Conservation (phyloP, 352 stramenopile genomes). For the Peronospora destructor region DNA sequence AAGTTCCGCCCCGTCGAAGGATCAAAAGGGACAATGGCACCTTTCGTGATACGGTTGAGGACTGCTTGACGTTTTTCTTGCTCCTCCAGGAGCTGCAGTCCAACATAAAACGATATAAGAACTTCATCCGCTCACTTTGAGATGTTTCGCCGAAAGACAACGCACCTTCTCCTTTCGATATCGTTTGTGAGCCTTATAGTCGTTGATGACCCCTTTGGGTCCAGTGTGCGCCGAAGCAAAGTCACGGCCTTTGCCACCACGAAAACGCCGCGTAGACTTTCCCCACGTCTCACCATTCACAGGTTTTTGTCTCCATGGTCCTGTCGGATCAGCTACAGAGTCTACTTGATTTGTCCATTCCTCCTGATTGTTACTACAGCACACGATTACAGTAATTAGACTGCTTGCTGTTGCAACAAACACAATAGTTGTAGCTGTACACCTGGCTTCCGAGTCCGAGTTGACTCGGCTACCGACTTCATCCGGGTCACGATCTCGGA, state of each 20-base stretch:
- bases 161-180: constrained; percentile 50
- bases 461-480: constrained; percentile 44
- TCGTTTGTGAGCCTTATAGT: constrained; percentile 77
- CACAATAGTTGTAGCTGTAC: neutral
- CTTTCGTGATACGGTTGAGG: constrained; percentile 62
- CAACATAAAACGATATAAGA: neutral
- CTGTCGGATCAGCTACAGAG: constrained; percentile 61
- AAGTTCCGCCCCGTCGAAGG: constrained; percentile 7
- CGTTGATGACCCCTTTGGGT: constrained; percentile 74
- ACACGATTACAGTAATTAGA: constrained; percentile 6
- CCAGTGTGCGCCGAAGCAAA: constrained; percentile 66
- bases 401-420: neutral
- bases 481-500: constrained; percentile 65
- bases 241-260: constrained; percentile 29
- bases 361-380: constrained; percentile 38
- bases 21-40: constrained; percentile 15
- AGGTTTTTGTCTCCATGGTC: constrained; percentile 55
- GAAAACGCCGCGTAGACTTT: constrained; percentile 22
- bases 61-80: constrained; percentile 45
- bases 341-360: constrained; percentile 52
- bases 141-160: neutral
- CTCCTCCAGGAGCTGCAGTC: constrained; percentile 31
- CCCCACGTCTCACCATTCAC: constrained; percentile 46
- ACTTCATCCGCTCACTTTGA: too few species aligned
- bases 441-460: constrained; percentile 78